A percentile compares a stretch with the other conserved stretches of the same genome.
phyloP scores from a whole-genome alignment of 2,329 filamentous ascomycete species.

The Aspergillus vadensis region DNA sequence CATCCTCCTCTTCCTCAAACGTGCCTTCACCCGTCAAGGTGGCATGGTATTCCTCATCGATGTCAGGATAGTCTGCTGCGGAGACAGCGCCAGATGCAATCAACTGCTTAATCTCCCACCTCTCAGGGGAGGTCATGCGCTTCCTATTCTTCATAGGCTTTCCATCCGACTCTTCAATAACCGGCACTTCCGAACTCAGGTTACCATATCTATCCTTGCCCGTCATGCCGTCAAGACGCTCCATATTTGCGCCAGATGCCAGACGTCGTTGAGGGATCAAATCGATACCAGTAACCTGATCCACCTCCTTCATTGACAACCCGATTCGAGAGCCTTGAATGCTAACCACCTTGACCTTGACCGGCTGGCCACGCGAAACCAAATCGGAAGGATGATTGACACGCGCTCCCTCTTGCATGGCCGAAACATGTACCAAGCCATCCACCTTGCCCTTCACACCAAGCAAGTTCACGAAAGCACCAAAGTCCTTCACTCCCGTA shows the following conservation, averaged over 20 bases:
- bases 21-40: constrained; percentile 82
- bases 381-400: constrained; percentile 92
- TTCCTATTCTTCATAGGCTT: constrained; percentile 71
- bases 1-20: constrained; percentile 91
- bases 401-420: constrained; percentile 78
- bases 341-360: constrained; percentile 91
- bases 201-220: constrained; percentile 59
- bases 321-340: constrained; percentile 81
- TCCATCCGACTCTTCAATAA: constrained; percentile 63
- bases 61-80: constrained; percentile 88
- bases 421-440: constrained; percentile 90
- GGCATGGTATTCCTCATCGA: constrained; percentile 91
- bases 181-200: constrained; percentile 57
- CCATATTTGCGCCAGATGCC: constrained; percentile 87
- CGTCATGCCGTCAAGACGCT: constrained; percentile 68
- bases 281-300: constrained; percentile 84
- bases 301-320: constrained; percentile 95
- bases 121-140: constrained; percentile 90
- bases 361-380: constrained; percentile 73
- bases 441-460: constrained; percentile 87
- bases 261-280: constrained; percentile 75
- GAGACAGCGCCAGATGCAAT: constrained; percentile 94
- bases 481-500: constrained; percentile 92
- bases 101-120: constrained; percentile 96
- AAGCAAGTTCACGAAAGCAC: constrained; percentile 89